A percentile compares a stretch with the other conserved stretches of the same genome.
Conservation (phyloP, 805 yeast genomes). For the Metahyphopichia silvanorum region DNA sequence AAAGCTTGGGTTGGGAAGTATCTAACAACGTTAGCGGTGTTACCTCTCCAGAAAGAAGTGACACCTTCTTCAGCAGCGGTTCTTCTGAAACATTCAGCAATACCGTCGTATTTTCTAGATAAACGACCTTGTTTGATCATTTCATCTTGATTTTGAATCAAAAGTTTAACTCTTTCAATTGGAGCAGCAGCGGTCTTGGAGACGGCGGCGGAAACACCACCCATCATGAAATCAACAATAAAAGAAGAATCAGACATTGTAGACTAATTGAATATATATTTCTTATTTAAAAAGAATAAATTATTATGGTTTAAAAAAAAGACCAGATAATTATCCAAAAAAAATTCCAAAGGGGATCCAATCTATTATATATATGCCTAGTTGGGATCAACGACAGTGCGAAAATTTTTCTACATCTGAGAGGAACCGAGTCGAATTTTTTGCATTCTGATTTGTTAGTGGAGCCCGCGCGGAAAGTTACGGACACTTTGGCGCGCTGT, state of each 20-base stretch:
- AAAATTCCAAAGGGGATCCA: no score
- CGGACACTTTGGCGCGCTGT: background rate
- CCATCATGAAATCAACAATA: slow-evolving; percentile 72
- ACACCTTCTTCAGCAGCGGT: slow-evolving; percentile 93
- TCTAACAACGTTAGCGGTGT: slow-evolving; percentile 98
- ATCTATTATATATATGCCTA: no score
- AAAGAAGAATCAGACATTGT: slow-evolving; percentile 22
- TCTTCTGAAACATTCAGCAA: slow-evolving; percentile 89
- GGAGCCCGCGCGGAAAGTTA: no score
- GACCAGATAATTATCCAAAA: no score
- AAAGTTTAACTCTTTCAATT: slow-evolving; percentile 93
- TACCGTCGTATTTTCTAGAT: slow-evolving; percentile 83
- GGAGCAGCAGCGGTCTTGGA: slow-evolving; percentile 98
- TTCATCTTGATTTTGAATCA: slow-evolving; percentile 97
- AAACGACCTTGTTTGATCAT: slow-evolving; percentile 98
- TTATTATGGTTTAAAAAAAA: no score
- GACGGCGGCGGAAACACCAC: slow-evolving; percentile 99
- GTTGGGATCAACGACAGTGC: no score
- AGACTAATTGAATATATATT: slow-evolving; percentile 1
- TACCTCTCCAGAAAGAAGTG: slow-evolving; percentile 97
- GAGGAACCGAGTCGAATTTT: no score
- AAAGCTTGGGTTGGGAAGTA: slow-evolving; percentile 99
- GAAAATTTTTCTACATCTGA: no score
- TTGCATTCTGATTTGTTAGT: no score
- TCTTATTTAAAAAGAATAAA: no score